These are phyloP conservation scores for Babesia bigemina DNA, from an alignment of 169 alveolate species.

Conservation along the genomic window DNA sequence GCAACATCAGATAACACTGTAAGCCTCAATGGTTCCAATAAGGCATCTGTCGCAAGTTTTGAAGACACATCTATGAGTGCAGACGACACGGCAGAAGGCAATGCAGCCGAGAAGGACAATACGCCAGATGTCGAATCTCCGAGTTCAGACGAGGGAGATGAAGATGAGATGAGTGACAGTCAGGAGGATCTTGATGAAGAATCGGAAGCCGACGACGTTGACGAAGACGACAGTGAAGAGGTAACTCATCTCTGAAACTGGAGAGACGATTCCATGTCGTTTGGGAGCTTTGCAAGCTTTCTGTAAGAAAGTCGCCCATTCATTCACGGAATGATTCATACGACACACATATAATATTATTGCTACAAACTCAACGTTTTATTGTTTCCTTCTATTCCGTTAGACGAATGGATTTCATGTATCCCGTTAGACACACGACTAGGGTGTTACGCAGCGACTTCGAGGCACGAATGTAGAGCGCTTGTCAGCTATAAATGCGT, in stretches of 20 bases:
- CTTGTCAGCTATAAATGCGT: not conserved
- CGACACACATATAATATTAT: too few species aligned
- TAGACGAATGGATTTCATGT: too few species aligned
- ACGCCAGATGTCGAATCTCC: not conserved
- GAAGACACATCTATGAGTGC: too few species aligned
- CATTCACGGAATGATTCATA: too few species aligned
- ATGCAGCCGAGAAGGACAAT: too few species aligned
- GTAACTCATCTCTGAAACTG: not conserved
- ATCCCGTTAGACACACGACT: too few species aligned
- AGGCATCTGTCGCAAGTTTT: too few species aligned
- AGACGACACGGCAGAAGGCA: too few species aligned
- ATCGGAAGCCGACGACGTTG: not conserved
- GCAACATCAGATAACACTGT: not conserved
- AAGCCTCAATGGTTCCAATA: too few species aligned
- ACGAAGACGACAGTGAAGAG: conserved; percentile 6
- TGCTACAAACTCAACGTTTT: too few species aligned
- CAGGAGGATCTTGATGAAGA: conserved; percentile 19
- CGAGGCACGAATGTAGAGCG: not conserved
- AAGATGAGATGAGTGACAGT: not conserved
- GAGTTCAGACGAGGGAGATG: not conserved
- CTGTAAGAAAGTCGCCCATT: not conserved
- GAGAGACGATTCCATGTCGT: not conserved
- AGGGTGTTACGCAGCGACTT: too few species aligned
- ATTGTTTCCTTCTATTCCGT: too few species aligned
- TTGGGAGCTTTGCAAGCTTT: not conserved